Evolutionary conservation across 129 eudicot species (phyloP).

Genomic region (Dittrichia graveolens): DNA sequence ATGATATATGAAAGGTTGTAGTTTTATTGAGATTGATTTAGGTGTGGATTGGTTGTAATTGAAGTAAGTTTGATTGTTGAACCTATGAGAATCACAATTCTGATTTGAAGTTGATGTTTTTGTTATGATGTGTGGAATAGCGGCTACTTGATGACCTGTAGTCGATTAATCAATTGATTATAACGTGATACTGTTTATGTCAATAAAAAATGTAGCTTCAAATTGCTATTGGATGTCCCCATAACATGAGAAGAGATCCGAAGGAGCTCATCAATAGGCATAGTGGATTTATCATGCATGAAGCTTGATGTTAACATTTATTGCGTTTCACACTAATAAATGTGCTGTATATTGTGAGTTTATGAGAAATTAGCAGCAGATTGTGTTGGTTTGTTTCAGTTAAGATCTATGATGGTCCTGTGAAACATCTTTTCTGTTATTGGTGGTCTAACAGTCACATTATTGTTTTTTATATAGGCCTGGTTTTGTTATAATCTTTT

Average conservation of each 20-base stretch:
- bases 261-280: not conserved
- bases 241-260: not conserved
- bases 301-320: not conserved
- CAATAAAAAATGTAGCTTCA: not conserved
- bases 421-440: not conserved
- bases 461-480: not conserved
- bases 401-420: slow-evolving; percentile 5
- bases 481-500: not conserved
- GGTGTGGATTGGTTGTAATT: slow-evolving; percentile 18
- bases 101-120: slow-evolving; percentile 8
- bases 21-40: slow-evolving; percentile 11
- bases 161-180: slow-evolving; percentile 16
- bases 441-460: not conserved
- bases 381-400: not conserved
- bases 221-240: slow-evolving; percentile 13
- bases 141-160: slow-evolving; percentile 1
- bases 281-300: not conserved
- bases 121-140: slow-evolving; percentile 10
- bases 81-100: slow-evolving; percentile 4
- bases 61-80: slow-evolving; percentile 13
- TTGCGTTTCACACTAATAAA: not conserved
- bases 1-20: not conserved
- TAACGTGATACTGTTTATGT: slow-evolving; percentile 14
- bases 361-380: slow-evolving; percentile 17
- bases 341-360: slow-evolving; percentile 12